phyloP scores from a whole-genome alignment of 176 grass and related monocot species.

The Thalia dealbata region DNA sequence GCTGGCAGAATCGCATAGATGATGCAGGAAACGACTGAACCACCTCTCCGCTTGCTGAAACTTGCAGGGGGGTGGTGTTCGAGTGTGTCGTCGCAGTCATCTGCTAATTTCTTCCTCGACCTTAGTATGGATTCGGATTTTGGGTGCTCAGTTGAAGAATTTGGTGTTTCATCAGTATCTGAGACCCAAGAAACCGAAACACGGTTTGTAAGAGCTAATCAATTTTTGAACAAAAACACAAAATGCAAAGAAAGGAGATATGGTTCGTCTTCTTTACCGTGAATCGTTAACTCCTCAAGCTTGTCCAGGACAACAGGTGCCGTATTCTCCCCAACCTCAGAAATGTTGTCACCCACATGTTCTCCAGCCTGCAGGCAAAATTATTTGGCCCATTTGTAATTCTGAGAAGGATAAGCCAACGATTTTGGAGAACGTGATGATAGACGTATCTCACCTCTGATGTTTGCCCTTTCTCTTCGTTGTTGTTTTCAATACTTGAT shows the following conservation, averaged over 20 bases:
- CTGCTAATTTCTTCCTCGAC: conserved; percentile 24
- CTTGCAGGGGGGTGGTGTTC: conserved; percentile 4
- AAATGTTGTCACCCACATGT: conserved; percentile 16
- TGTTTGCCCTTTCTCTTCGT: conserved; percentile 1
- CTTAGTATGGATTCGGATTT: conserved; percentile 32
- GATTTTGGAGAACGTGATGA: background rate
- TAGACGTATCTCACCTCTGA: conserved; percentile 24
- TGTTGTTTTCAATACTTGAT: conserved; percentile 20
- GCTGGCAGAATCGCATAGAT: conserved; percentile 38
- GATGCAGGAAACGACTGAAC: conserved; percentile 12
- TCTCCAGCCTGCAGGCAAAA: conserved; percentile 34
- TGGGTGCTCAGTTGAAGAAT: conserved; percentile 2
- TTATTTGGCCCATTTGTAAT: background rate
- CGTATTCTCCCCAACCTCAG: background rate
- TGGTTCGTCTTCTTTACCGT: conserved; percentile 36
- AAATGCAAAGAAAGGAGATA: conserved; percentile 10
- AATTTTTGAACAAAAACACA: background rate
- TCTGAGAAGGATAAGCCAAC: conserved; percentile 11
- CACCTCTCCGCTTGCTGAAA: conserved; percentile 12
- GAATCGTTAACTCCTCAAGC: conserved; percentile 27
- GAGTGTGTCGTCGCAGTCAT: conserved; percentile 19
- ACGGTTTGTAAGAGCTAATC: background rate
- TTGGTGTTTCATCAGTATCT: conserved; percentile 16
- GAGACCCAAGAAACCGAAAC: background rate
- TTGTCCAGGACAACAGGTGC: conserved; percentile 15